These are phyloP conservation scores for Gossypium anomalum DNA, from an alignment of 345 rosid genomes.

Conservation along the genomic window DNA sequence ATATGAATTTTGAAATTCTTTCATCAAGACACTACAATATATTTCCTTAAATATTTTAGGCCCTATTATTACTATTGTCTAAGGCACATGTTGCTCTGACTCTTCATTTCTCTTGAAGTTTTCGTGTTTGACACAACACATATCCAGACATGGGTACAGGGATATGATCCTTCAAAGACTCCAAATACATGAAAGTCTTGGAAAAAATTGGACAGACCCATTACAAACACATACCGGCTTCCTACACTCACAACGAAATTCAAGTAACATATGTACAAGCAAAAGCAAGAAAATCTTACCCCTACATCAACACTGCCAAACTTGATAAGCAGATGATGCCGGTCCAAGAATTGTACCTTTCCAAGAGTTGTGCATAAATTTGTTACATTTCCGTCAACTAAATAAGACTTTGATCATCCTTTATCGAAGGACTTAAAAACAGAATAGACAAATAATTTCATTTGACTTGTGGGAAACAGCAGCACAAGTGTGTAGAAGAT, in stretches of 20 bases:
- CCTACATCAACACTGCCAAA: constrained; percentile 92
- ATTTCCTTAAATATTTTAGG: neutral
- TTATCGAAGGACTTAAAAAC: neutral
- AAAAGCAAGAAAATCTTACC: constrained; percentile 46
- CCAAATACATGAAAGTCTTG: neutral
- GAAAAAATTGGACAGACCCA: neutral
- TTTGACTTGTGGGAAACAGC: neutral
- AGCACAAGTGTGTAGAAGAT: neutral
- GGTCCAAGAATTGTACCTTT: constrained; percentile 96
- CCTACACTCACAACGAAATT: neutral
- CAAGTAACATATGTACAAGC: neutral
- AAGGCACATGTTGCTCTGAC: neutral
- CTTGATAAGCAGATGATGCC: constrained; percentile 85
- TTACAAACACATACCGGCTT: neutral
- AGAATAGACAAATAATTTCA: neutral
- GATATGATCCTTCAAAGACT: neutral
- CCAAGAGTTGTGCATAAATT: constrained; percentile 17
- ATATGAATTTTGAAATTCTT: neutral
- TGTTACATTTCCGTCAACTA: neutral
- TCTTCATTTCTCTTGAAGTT: neutral
- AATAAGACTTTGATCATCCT: neutral
- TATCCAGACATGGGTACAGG: neutral
- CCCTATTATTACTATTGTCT: neutral
- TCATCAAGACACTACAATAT: neutral
- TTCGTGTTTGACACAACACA: neutral